Conservation (phyloP, 495 filamentous ascomycete genomes). For the Podospora sp. region DNA sequence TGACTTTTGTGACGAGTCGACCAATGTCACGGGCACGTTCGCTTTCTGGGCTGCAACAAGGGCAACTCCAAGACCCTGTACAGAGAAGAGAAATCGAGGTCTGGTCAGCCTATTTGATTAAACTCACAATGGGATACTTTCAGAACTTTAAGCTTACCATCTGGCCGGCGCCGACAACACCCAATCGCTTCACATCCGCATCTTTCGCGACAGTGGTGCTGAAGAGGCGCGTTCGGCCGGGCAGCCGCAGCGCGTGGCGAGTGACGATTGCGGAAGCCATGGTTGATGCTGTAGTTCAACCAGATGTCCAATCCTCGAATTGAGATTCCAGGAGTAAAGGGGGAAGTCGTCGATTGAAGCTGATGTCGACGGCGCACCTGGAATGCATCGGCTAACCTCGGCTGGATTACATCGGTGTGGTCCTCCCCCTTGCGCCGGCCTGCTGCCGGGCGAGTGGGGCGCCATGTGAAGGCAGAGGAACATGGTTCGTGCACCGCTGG, state of each 20-base stretch:
- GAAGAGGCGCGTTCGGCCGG: slow-evolving; percentile 51
- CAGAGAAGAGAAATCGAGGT: not conserved
- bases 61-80: slow-evolving; percentile 93
- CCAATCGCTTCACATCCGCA: slow-evolving; percentile 82
- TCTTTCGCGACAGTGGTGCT: slow-evolving; percentile 53
- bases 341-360: not conserved
- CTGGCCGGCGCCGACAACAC: slow-evolving; percentile 93
- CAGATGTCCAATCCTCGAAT: not conserved
- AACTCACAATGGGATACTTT: not conserved
- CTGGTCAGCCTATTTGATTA: not conserved
- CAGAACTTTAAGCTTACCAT: slow-evolving; percentile 66
- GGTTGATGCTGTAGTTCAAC: slow-evolving; percentile 14
- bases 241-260: slow-evolving; percentile 38
- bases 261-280: slow-evolving; percentile 42
- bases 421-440: too few relatives aligned
- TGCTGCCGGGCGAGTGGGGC: not conserved
- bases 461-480: slow-evolving; percentile 3
- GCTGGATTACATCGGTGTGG: slow-evolving; percentile 14
- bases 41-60: slow-evolving; percentile 90
- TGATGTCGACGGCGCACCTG: slow-evolving; percentile 1
- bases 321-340: not conserved
- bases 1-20: slow-evolving; percentile 84
- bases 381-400: slow-evolving; percentile 46
- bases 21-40: slow-evolving; percentile 77
- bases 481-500: not conserved